Evolutionary conservation across 1,139 yeast species (phyloP).

Genomic region (Arxiozyma bovina): DNA sequence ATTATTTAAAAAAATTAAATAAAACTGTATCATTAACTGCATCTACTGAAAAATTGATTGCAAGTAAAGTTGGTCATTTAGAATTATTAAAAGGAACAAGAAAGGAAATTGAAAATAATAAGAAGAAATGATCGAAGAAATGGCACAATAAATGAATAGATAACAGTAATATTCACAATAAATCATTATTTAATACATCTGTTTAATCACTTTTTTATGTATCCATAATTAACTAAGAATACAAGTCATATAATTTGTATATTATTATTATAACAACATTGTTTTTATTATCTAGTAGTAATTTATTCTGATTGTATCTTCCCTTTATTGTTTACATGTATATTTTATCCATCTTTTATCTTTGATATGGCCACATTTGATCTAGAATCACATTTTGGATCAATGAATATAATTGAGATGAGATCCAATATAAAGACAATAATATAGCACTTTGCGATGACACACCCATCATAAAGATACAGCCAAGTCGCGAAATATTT

Average conservation of each 20-base stretch:
- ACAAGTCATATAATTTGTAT: neutral
- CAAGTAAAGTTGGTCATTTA: conserved; percentile 90
- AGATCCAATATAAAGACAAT: conserved; percentile 73
- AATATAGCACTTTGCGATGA: conserved; percentile 83
- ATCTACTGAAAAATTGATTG: conserved; percentile 75
- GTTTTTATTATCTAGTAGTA: neutral
- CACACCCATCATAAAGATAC: conserved; percentile 73
- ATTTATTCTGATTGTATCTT: neutral
- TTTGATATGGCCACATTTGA: conserved; percentile 44
- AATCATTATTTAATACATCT: neutral
- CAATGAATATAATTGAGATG: conserved; percentile 70
- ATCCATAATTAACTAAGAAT: neutral
- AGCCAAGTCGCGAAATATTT: conserved; percentile 63
- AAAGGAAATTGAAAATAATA: conserved; percentile 57
- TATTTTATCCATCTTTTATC: neutral
- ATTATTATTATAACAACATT: neutral
- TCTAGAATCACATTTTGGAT: conserved; percentile 70
- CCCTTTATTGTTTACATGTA: conserved; percentile 1
- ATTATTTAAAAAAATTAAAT: conserved; percentile 51
- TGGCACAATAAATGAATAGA: conserved; percentile 24
- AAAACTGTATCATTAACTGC: conserved; percentile 53
- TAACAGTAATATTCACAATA: neutral
- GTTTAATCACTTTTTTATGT: neutral
- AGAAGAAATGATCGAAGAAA: neutral
- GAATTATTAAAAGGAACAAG: conserved; percentile 90